A percentile compares a stretch with the other conserved stretches of the same genome.
Conservation (phyloP, 1,139 yeast species). For the Pichia sp. region DNA sequence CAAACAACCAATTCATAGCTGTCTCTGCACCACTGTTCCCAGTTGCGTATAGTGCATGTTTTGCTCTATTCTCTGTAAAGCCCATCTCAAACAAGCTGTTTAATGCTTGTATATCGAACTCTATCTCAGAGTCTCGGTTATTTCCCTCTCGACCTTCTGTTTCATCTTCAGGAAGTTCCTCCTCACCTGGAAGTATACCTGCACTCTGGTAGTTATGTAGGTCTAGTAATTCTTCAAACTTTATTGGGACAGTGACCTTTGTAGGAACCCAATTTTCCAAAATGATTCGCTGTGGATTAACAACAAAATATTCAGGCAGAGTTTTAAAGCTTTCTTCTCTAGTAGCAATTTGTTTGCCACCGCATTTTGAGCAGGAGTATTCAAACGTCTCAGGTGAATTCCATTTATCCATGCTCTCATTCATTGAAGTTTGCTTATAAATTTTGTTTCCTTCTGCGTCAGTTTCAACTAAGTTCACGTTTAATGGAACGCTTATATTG, state of each 20-base stretch:
- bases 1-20: slow-evolving; percentile 90
- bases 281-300: slow-evolving; percentile 76
- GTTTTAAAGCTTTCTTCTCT: slow-evolving; percentile 54
- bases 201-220: slow-evolving; percentile 34
- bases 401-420: slow-evolving; percentile 46
- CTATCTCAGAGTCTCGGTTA: slow-evolving; percentile 33
- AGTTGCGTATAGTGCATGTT: slow-evolving; percentile 65
- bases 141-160: slow-evolving; percentile 22
- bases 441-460: slow-evolving; percentile 43
- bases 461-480: slow-evolving; percentile 35
- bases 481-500: slow-evolving; percentile 59
- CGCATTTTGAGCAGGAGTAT: slow-evolving; percentile 63
- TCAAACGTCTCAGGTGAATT: slow-evolving; percentile 57
- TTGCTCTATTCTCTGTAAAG: slow-evolving; percentile 64
- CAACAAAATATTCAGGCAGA: slow-evolving; percentile 65
- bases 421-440: slow-evolving; percentile 49
- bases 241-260: slow-evolving; percentile 67
- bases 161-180: slow-evolving; percentile 36
- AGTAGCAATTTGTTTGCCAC: slow-evolving; percentile 32
- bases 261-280: slow-evolving; percentile 88
- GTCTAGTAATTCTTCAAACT: slow-evolving; percentile 45
- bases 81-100: slow-evolving; percentile 73
- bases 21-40: slow-evolving; percentile 66
- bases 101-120: slow-evolving; percentile 54
- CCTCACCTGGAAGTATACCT: slow-evolving; percentile 39